Percentiles rank a stretch among this genome's conserved stretches.
Evolutionary conservation across 108 stramenopile species (phyloP).

Genomic region (Skeletonema grethae): DNA sequence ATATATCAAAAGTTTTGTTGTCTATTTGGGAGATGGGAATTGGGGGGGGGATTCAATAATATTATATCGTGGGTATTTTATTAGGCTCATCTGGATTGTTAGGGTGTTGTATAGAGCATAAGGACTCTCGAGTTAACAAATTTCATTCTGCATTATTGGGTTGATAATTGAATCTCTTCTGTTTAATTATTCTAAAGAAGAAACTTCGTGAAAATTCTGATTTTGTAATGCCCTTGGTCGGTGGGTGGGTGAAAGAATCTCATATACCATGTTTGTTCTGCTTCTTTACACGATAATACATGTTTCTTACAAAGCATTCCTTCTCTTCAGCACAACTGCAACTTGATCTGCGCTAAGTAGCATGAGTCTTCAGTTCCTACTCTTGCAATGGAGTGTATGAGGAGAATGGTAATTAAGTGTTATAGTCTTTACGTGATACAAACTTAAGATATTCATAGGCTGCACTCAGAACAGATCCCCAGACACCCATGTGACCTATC

Average conservation of each 20-base stretch:
- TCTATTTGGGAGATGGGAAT: background rate
- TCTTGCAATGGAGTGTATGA: background rate
- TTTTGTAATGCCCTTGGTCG: no score
- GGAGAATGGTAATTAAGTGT: background rate
- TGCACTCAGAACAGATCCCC: constrained; percentile 49
- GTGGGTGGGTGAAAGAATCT: no score
- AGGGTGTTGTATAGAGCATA: background rate
- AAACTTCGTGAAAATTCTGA: background rate
- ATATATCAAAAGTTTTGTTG: background rate
- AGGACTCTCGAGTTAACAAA: constrained; percentile 23
- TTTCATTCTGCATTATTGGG: constrained; percentile 17
- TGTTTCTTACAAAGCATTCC: no score
- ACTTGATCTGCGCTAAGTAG: no score
- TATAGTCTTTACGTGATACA: constrained; percentile 49
- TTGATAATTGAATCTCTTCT: constrained; percentile 3
- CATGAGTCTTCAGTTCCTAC: background rate
- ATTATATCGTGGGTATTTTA: background rate
- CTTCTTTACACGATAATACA: no score
- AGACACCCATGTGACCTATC: constrained; percentile 55
- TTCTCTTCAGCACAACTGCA: no score
- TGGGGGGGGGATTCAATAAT: constrained; percentile 9
- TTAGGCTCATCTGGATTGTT: background rate
- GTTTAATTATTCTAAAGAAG: background rate
- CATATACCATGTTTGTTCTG: no score
- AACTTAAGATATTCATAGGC: constrained; percentile 50